Evolutionary conservation across 495 filamentous ascomycete species (phyloP).

Genomic region (Chaetomium cochliodes): DNA sequence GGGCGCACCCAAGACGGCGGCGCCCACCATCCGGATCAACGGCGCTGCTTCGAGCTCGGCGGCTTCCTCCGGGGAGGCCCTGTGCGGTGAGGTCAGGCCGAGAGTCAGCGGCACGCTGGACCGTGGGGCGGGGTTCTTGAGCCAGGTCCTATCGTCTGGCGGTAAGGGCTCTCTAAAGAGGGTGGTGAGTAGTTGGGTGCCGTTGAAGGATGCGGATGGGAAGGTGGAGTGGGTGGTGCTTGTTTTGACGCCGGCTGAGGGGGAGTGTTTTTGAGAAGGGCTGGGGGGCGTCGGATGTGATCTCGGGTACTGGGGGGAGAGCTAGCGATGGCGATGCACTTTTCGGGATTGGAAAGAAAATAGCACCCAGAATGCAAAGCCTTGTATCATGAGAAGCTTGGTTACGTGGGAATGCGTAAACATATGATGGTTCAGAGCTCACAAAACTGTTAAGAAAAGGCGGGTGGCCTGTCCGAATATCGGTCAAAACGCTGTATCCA

Average conservation of each 20-base stretch:
- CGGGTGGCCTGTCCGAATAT: too few relatives aligned
- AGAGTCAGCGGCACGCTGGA: slow-evolving; percentile 34
- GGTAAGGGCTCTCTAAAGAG: slow-evolving; percentile 34
- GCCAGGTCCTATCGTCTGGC: slow-evolving; percentile 24
- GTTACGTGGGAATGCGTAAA: too few relatives aligned
- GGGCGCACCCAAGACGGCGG: too few relatives aligned
- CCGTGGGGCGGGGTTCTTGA: slow-evolving; percentile 29
- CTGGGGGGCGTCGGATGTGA: too few relatives aligned
- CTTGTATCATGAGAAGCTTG: too few relatives aligned
- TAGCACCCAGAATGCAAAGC: too few relatives aligned
- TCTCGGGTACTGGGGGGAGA: too few relatives aligned
- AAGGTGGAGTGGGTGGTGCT: slow-evolving; percentile 49
- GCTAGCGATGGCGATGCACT: too few relatives aligned
- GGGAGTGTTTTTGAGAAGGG: neutral
- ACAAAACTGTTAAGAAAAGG: too few relatives aligned
- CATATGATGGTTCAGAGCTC: too few relatives aligned
- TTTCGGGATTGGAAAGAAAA: too few relatives aligned
- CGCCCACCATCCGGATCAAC: neutral
- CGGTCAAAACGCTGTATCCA: too few relatives aligned
- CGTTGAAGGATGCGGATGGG: slow-evolving; percentile 52
- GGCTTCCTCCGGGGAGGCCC: slow-evolving; percentile 4
- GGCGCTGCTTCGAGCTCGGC: neutral
- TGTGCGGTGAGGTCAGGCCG: slow-evolving; percentile 6
- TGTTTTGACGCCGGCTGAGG: slow-evolving; percentile 35
- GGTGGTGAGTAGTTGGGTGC: slow-evolving; percentile 56